phyloP scores from a whole-genome alignment of 352 stramenopile species.

The Phytophthora aleatoria region DNA sequence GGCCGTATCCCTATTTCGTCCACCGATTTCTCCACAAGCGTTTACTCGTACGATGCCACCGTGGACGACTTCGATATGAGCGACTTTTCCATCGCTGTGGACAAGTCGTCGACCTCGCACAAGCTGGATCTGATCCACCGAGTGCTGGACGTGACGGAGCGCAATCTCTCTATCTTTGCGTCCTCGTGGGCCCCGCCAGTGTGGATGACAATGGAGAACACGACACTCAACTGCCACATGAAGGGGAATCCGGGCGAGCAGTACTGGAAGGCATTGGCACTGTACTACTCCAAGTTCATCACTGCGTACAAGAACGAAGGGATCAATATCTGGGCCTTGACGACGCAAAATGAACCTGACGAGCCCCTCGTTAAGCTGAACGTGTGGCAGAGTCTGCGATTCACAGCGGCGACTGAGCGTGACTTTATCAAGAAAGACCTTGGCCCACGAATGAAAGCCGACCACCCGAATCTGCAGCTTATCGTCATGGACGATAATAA shows the following conservation, averaged over 20 bases:
- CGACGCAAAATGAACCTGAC: conserved; percentile 79
- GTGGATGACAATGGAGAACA: conserved; percentile 82
- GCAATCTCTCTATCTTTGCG: conserved; percentile 60
- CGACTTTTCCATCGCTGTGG: conserved; percentile 75
- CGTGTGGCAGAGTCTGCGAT: conserved; percentile 55
- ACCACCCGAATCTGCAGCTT: conserved; percentile 78
- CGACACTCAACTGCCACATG: conserved; percentile 49
- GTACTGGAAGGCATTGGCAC: conserved; percentile 64
- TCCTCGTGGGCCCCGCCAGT: conserved; percentile 75
- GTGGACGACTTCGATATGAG: conserved; percentile 46
- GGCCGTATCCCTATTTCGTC: conserved; percentile 78
- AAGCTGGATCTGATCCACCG: conserved; percentile 50
- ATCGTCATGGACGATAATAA: conserved; percentile 86
- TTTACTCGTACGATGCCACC: conserved; percentile 52
- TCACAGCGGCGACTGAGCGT: conserved; percentile 36
- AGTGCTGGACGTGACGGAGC: conserved; percentile 33
- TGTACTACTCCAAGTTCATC: conserved; percentile 87
- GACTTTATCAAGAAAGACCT: conserved; percentile 78
- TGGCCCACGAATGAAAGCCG: conserved; percentile 54
- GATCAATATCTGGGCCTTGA: conserved; percentile 72
- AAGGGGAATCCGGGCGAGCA: conserved; percentile 42
- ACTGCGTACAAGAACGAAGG: conserved; percentile 62
- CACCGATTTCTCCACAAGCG: conserved; percentile 75
- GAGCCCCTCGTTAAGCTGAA: conserved; percentile 35
- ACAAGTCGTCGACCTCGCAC: conserved; percentile 47